A percentile compares a stretch with the other conserved stretches of the same genome.
phyloP scores from a whole-genome alignment of 768 basidiomycete species.

The Lactarius psammicola region DNA sequence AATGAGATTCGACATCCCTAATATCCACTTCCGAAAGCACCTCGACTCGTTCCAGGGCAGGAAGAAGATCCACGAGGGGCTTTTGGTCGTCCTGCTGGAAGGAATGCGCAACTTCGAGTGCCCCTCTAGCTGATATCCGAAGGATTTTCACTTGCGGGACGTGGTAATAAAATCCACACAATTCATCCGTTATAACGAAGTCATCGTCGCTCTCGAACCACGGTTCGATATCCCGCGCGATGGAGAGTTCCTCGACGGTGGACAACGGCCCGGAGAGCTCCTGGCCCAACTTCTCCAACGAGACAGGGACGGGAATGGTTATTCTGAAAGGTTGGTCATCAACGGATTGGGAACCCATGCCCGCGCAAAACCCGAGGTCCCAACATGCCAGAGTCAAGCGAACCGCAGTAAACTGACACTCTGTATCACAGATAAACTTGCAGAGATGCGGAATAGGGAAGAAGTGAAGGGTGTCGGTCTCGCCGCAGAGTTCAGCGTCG shows the following conservation, averaged over 20 bases:
- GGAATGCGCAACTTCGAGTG: neutral
- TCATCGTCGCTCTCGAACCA: no score
- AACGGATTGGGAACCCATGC: neutral
- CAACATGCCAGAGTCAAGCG: neutral
- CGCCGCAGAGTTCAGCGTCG: neutral
- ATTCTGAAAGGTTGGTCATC: neutral
- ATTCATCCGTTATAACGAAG: no score
- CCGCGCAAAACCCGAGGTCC: neutral
- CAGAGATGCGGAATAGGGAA: neutral
- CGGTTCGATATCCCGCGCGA: neutral
- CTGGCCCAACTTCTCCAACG: neutral
- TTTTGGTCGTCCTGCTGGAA: neutral
- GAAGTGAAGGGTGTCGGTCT: neutral
- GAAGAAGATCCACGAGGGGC: neutral
- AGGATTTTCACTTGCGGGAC: neutral
- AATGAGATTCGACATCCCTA: neutral
- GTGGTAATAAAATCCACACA: neutral
- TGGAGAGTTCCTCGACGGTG: neutral
- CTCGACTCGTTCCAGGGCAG: conserved; percentile 3
- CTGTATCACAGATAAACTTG: neutral
- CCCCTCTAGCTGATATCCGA: neutral
- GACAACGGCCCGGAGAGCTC: neutral
- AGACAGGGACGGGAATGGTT: neutral
- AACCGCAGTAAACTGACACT: neutral
- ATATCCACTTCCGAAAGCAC: neutral